A percentile compares a stretch with the other conserved stretches of the same genome.
These are phyloP conservation scores for Ogataea ganodermae DNA, from an alignment of 805 yeast genomes.

Conservation along the genomic window DNA sequence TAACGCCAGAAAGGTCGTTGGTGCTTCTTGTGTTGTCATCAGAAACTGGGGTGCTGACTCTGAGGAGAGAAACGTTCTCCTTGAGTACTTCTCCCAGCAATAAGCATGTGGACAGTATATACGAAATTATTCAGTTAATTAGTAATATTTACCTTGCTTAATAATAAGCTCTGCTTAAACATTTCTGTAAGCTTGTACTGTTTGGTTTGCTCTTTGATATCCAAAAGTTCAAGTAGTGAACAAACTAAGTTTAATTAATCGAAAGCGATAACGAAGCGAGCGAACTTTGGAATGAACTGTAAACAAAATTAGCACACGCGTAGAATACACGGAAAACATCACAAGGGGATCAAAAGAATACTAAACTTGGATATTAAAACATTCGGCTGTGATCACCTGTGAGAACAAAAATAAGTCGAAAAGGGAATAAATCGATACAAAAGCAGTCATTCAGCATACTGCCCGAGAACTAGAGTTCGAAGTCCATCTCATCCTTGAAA, in stretches of 20 bases:
- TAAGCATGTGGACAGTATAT: slow-evolving; percentile 40
- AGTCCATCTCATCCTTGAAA: slow-evolving; percentile 41
- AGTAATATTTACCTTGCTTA: slow-evolving; percentile 8
- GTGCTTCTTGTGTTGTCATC: slow-evolving; percentile 99
- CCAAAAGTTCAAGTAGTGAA: too few species aligned
- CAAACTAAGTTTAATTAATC: neutral
- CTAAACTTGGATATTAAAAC: neutral
- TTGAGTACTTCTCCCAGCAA: slow-evolving; percentile 94
- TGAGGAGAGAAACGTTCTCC: slow-evolving; percentile 92
- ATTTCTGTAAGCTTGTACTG: neutral
- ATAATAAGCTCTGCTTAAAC: slow-evolving; percentile 1
- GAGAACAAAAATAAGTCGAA: neutral
- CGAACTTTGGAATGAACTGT: neutral
- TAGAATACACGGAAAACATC: neutral
- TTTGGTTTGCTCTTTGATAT: neutral
- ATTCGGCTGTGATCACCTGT: neutral
- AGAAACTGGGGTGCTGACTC: slow-evolving; percentile 99
- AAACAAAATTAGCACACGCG: neutral
- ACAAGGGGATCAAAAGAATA: neutral
- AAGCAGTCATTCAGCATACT: neutral
- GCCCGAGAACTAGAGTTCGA: slow-evolving; percentile 30
- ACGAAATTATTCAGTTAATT: slow-evolving; percentile 7
- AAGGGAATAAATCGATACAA: neutral
- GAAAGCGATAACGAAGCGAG: neutral
- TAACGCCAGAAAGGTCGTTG: slow-evolving; percentile 99